A percentile compares a stretch with the other conserved stretches of the same genome.
Conservation (phyloP, 345 rosid genomes). For the Sonneratia alba region DNA sequence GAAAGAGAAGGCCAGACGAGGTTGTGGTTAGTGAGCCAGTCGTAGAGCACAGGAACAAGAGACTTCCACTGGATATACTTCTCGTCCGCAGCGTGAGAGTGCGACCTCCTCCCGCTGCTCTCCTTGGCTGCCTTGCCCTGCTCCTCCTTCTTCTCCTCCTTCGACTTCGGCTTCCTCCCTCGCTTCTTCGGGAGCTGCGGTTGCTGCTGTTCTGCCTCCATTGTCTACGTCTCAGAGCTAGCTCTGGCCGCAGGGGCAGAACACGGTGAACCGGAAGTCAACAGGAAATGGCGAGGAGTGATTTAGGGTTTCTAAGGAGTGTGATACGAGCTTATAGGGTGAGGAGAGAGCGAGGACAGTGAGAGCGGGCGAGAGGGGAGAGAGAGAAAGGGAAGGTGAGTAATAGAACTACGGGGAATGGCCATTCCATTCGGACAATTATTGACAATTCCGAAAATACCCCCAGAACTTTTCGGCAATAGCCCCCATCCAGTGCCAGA, state of each 20-base stretch:
- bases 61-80: constrained; percentile 96
- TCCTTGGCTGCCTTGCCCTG: constrained; percentile 14
- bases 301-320: neutral
- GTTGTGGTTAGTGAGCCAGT: constrained; percentile 98
- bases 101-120: constrained; percentile 20
- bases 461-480: neutral
- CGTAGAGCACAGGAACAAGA: constrained; percentile 88
- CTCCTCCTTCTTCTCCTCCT: constrained; percentile 54
- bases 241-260: neutral
- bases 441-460: neutral
- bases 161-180: constrained; percentile 84
- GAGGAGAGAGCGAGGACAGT: neutral
- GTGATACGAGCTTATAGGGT: constrained; percentile 2
- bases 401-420: neutral
- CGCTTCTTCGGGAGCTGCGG: constrained; percentile 56
- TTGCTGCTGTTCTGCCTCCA: constrained; percentile 28
- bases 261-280: neutral
- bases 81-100: constrained; percentile 58
- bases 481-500: neutral
- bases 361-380: neutral
- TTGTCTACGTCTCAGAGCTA: constrained; percentile 2
- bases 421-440: neutral
- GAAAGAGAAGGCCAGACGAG: constrained; percentile 99
- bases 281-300: neutral
- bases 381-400: neutral